These are phyloP conservation scores for Deuterostichococcus epilithicus DNA, from an alignment of 139 green algal genomes.

Conservation along the genomic window DNA sequence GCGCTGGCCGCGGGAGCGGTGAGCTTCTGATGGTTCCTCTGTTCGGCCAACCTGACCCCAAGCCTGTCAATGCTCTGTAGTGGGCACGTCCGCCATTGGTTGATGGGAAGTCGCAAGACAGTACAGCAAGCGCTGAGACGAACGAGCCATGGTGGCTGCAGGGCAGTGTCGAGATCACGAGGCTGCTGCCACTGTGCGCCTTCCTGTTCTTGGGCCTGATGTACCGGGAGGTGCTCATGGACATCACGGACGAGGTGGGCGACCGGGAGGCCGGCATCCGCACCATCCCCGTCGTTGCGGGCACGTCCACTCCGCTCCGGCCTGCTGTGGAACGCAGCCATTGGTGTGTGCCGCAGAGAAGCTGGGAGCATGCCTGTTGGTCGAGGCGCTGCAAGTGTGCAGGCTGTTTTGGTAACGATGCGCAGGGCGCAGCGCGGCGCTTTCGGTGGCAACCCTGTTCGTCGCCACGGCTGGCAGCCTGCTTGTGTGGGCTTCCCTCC, in stretches of 20 bases:
- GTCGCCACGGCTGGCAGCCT: not conserved
- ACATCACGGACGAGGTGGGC: conserved; percentile 50
- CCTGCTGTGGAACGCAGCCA: too few relatives aligned
- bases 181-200: conserved; percentile 12
- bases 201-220: conserved; percentile 46
- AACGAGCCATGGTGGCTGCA: too few relatives aligned
- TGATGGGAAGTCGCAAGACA: too few relatives aligned
- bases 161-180: conserved; percentile 19
- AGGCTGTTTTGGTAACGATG: not conserved
- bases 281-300: conserved; percentile 54
- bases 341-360: not conserved
- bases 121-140: too few relatives aligned
- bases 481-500: not conserved
- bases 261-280: conserved; percentile 38
- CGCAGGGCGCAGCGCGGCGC: not conserved
- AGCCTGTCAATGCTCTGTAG: too few relatives aligned
- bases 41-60: too few relatives aligned
- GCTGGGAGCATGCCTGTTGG: not conserved
- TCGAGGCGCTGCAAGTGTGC: not conserved
- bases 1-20: conserved; percentile 46
- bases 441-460: not conserved
- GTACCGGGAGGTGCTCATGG: conserved; percentile 58
- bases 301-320: conserved; percentile 19
- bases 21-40: not conserved
- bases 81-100: too few relatives aligned